These are phyloP conservation scores for Kentomonas sorsogonicus DNA, from an alignment of 208 protist genomes.

Conservation along the genomic window DNA sequence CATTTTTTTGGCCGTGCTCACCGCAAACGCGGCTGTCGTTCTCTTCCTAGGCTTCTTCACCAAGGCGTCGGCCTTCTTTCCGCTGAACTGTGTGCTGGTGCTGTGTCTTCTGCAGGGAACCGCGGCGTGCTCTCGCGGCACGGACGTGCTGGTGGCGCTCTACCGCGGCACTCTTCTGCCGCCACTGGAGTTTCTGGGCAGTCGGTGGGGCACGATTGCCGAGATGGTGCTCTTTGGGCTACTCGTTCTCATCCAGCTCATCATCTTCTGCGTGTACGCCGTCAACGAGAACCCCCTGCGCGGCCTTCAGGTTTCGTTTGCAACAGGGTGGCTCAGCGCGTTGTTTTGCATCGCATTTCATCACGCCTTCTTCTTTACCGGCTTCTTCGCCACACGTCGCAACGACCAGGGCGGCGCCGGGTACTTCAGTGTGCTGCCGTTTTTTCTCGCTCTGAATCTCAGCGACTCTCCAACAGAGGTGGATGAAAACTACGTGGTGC, in stretches of 20 bases:
- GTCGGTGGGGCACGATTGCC: constrained; percentile 23
- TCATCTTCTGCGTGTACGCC: constrained; percentile 52
- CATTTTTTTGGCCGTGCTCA: constrained; percentile 41
- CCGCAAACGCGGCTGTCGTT: constrained; percentile 33
- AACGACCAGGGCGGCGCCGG: too few relatives aligned
- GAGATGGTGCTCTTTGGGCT: constrained; percentile 39
- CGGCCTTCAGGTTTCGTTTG: constrained; percentile 49
- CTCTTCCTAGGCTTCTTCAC: constrained; percentile 60
- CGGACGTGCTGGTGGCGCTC: constrained; percentile 33
- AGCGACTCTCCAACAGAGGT: constrained; percentile 5
- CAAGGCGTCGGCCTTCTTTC: constrained; percentile 48
- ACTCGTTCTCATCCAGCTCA: constrained; percentile 33
- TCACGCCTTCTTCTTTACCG: constrained; percentile 61
- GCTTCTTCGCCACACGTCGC: constrained; percentile 33
- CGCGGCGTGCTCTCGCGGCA: constrained; percentile 37
- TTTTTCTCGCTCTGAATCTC: constrained; percentile 33
- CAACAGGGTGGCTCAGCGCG: constrained; percentile 53
- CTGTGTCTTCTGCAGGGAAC: constrained; percentile 40
- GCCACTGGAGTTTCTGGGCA: constrained; percentile 38
- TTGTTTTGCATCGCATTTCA: constrained; percentile 29
- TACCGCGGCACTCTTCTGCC: constrained; percentile 39
- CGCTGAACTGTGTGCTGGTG: constrained; percentile 38
- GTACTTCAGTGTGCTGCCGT: constrained; percentile 27
- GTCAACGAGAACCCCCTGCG: constrained; percentile 23
- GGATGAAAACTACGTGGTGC: constrained; percentile 19